Conservation (phyloP, 2,329 filamentous ascomycete genomes). For the Fusarium sp. region DNA sequence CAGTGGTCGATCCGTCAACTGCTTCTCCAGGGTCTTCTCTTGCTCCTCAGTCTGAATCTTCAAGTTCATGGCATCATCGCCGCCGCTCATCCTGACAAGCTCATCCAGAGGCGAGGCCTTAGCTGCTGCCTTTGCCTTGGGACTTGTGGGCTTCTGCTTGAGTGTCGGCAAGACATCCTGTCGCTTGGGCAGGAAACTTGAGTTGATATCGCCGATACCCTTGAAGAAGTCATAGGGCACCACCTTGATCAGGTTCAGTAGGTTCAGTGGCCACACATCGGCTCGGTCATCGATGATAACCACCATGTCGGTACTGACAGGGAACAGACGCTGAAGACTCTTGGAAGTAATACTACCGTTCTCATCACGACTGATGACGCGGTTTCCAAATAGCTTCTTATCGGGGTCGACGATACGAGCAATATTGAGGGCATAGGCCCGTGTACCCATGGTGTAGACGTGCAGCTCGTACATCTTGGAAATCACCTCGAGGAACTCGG, state of each 20-base stretch:
- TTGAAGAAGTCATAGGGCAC: slow-evolving; percentile 97
- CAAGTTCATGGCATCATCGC: slow-evolving; percentile 71
- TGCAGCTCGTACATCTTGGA: slow-evolving; percentile 90
- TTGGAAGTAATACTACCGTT: slow-evolving; percentile 93
- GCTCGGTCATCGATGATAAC: slow-evolving; percentile 98
- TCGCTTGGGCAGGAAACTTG: slow-evolving; percentile 89
- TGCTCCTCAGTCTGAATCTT: slow-evolving; percentile 84
- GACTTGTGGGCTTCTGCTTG: slow-evolving; percentile 34
- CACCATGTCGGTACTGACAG: slow-evolving; percentile 98
- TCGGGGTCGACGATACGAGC: slow-evolving; percentile 92
- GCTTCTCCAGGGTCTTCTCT: slow-evolving; percentile 84
- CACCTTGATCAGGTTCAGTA: slow-evolving; percentile 92
- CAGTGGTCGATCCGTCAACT: slow-evolving; percentile 86
- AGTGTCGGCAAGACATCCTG: slow-evolving; percentile 57
- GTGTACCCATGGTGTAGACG: slow-evolving; percentile 98
- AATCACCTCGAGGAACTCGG: slow-evolving; percentile 79
- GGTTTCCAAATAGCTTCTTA: slow-evolving; percentile 87
- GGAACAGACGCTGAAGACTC: slow-evolving; percentile 88
- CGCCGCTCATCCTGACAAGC: slow-evolving; percentile 76
- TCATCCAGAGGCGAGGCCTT: slow-evolving; percentile 69
- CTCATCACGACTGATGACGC: slow-evolving; percentile 95
- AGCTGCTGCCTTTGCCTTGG: slow-evolving; percentile 19
- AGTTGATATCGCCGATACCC: slow-evolving; percentile 98
- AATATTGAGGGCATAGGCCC: slow-evolving; percentile 93
- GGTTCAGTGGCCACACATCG: slow-evolving; percentile 93